These are phyloP conservation scores for Beauveria asiatica DNA, from an alignment of 2,329 filamentous ascomycete genomes.

Conservation along the genomic window DNA sequence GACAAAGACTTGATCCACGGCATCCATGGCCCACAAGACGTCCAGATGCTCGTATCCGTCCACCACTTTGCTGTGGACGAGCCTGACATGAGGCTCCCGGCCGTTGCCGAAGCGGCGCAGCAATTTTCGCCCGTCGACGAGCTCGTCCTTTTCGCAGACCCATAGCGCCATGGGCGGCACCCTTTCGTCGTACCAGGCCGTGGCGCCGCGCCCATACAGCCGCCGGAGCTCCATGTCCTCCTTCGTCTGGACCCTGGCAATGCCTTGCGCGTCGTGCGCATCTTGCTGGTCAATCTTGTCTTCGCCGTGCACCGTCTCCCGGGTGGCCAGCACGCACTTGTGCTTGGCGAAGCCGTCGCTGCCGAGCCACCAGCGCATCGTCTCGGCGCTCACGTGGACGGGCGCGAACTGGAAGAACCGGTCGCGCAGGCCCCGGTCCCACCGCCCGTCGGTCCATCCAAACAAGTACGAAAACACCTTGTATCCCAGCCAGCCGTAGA, in stretches of 20 bases:
- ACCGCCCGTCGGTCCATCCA: constrained; percentile 73
- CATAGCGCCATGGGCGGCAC: constrained; percentile 81
- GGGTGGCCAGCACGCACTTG: constrained; percentile 77
- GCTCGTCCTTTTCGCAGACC: constrained; percentile 73
- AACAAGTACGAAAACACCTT: constrained; percentile 86
- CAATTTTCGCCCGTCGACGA: constrained; percentile 74
- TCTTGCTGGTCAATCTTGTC: constrained; percentile 49
- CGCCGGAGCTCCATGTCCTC: constrained; percentile 25
- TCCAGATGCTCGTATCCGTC: constrained; percentile 89
- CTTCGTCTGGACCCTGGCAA: constrained; percentile 14
- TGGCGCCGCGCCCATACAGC: constrained; percentile 37
- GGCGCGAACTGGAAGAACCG: constrained; percentile 90
- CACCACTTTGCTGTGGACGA: constrained; percentile 77
- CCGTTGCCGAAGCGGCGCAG: constrained; percentile 66
- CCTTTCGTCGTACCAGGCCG: constrained; percentile 73
- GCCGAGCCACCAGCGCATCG: constrained; percentile 94
- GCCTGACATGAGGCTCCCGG: constrained; percentile 68
- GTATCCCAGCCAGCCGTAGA: constrained; percentile 81
- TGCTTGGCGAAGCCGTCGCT: constrained; percentile 71
- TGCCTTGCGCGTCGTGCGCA: constrained; percentile 11
- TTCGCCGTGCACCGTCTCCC: constrained; percentile 57
- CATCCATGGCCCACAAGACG: constrained; percentile 91
- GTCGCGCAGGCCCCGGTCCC: constrained; percentile 71
- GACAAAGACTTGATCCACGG: constrained; percentile 69
- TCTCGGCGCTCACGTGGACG: constrained; percentile 81